A percentile compares a stretch with the other conserved stretches of the same genome.
These are phyloP conservation scores for Limnanthes douglasii DNA, from an alignment of 345 rosid species.

Conservation along the genomic window DNA sequence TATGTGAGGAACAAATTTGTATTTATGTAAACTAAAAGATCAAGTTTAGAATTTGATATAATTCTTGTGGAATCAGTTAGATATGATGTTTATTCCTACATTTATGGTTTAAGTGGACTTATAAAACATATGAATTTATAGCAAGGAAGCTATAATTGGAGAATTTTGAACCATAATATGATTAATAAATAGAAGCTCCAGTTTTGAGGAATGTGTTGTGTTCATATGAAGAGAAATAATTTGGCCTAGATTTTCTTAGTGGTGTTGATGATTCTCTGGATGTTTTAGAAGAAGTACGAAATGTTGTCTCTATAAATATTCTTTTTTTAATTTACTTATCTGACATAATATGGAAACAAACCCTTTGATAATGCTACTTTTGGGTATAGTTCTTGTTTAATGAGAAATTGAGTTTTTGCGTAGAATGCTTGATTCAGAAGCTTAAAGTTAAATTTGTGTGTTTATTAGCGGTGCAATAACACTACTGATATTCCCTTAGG, in stretches of 20 bases:
- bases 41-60: constrained; percentile 23
- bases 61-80: constrained; percentile 24
- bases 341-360: too few relatives aligned
- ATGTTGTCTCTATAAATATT: constrained; percentile 4
- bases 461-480: too few relatives aligned
- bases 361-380: too few relatives aligned
- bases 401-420: too few relatives aligned
- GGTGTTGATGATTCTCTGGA: constrained; percentile 6
- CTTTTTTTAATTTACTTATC: constrained; percentile 1
- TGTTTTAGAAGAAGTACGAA: constrained; percentile 6
- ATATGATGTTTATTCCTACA: constrained; percentile 30
- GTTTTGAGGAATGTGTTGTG: constrained; percentile 15
- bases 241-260: constrained; percentile 7
- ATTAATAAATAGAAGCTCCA: constrained; percentile 43
- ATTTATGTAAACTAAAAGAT: constrained; percentile 34
- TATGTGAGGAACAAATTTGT: constrained; percentile 48
- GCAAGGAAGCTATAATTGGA: constrained; percentile 46
- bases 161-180: constrained; percentile 51
- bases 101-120: constrained; percentile 46
- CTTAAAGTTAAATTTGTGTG: too few relatives aligned
- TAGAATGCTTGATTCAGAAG: too few relatives aligned
- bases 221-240: constrained; percentile 1
- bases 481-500: too few relatives aligned
- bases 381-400: too few relatives aligned
- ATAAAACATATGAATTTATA: constrained; percentile 35